Base-by-base conservation (phyloP, 495 filamentous ascomycete genomes). In the Paragyromitra xinjiangensis region DNA sequence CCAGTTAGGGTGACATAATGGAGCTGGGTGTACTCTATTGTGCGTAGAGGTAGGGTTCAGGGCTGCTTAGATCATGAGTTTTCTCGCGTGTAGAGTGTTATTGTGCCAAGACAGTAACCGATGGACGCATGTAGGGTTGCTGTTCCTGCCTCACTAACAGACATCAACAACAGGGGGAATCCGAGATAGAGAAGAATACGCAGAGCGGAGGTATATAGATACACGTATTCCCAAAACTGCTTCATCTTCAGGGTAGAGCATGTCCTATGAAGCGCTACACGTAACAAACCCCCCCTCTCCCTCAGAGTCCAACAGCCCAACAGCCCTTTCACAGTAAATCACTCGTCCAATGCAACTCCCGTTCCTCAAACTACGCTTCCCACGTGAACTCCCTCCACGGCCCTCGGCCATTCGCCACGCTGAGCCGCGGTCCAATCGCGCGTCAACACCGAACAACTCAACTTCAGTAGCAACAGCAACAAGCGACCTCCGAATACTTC, bases 381-480 rank as follows among this genome's bases (percentile, higher is more conserved):
- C 68, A 65, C 67, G 73, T 59, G 73, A 59, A 75, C 37, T 12
- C 55, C 12, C 11, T 44, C 55, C 64, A 53, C 64, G 44, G 22
- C 45, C 11, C 39, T 48, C 16, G 26, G n/a, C 55, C 11, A 34
- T 64, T 19, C 48, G 6, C 55, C 19, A 34, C 24, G 44, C 58
- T 37, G 44, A 71, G 19, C 73, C 73, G 24, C 73, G 73, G 65
- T 14, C 77, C 77, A 78, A 78, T 78, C 73, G 77, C 77, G 77
- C 74, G 65, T 71, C 67, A 42, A 63, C 74, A 72, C 66, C 39
- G 42, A 58, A 73, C 73, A 76, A 39, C 62, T 45, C 62, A 45
- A 16, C 61, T 69, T 34, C 29, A 34, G 29, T 3, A 34, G 29
- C 29, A 34, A 34, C 29, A 34, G 12, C 40, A 58, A 9, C 24